Base-by-base conservation (phyloP, 306 rosid genomes). In the Phaseolus lunatus region DNA sequence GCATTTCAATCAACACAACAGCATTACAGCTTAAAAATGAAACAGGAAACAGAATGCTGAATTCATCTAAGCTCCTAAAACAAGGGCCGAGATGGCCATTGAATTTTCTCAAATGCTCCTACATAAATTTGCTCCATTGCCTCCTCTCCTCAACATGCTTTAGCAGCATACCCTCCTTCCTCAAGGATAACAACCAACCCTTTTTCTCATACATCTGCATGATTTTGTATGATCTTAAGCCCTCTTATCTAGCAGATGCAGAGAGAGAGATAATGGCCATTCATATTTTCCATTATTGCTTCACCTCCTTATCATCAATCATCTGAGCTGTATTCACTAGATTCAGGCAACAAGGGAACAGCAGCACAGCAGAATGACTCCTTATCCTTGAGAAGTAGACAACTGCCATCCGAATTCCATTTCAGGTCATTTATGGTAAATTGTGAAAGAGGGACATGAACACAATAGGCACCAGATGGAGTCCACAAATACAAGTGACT, bases 351-450 rank as follows among this genome's bases (percentile, higher is more conserved):
- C 26, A 82, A 64, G 45, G 97, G 91, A 14, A 87, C 85, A 23
- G 92, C 92, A 66, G 92, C 97, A 35, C 98, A 95, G 75, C 98
- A 95, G 76, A 92, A 95, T 10, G 92, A 84, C 61, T 95, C 98
- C 77, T 92, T 95, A 80, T 95, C 97, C 89, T 92, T 95, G 2
- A 95, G 92, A 80, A 95, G 86, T 54, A 95, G 86, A 78, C 98
- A 92, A 83, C 98, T 90, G 35, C 98, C 98, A 88, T 92, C 92
- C 3, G 89, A 88, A 86, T 92, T 95, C 98, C 98, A 95, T 82
- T 90, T 92, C 72, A 95, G 89, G 84, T 95, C 97, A 3, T 86
- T 83, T 61, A 88, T 82, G 45, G 81, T 75, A 75, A 89, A 88
- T 73, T 87, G 95, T 3, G 89, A 88, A 18, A 81, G 86, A 0